Evolutionary conservation across 2,329 filamentous ascomycete species (phyloP), one percentile per base, ranked within the genome.

Genomic region (Aspergillus ruber): DNA sequence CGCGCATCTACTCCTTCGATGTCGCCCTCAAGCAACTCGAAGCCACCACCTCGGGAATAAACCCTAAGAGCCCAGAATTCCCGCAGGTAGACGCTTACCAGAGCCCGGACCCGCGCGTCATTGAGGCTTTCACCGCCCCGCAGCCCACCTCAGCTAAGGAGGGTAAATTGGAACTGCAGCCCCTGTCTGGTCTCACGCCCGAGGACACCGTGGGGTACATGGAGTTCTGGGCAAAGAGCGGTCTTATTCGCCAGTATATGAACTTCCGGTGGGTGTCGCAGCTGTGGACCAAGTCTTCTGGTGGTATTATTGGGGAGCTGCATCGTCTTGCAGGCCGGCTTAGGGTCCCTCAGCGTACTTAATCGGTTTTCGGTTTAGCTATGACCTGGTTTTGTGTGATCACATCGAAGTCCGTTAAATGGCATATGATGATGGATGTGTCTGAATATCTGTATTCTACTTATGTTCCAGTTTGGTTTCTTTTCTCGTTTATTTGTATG

Each of bases 141-240:
- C 68, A 70, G 48, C 48, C 58, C 17, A 50, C 47, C 13, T 52
- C 47, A 17, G 42, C 56, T 39, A 63, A 62, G 50, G 61, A 62
- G 33, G 55, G 56, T 38, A 64, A 64, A 6, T 65, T 79, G 10
- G 68, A 74, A 27, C 64, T 79, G 3, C 67, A 76, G 56, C 76
- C 79, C 17, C 63, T 95, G 17, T 76, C 79, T 38, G 86, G 88
- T 7, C 61, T 96, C 56, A 84, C 74, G 58, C 87, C 84, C 69
- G 71, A 77, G 2, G 91, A 97, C 71, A 83, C 88, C 9, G 80
- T 85, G 50, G 78, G 82, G 1, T 74, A 95, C 57, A 85, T 97
- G 82, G 90, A 96, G 73, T 97, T 96, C 72, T 97, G 91, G 77
- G 90, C 88, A 4, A 82, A 81, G 32, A 94, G 88, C 66, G 93